These are phyloP conservation scores for Bolboschoenoplectus hybrid DNA, from an alignment of 202 grass and related monocot genomes.

Conservation along the genomic window DNA sequence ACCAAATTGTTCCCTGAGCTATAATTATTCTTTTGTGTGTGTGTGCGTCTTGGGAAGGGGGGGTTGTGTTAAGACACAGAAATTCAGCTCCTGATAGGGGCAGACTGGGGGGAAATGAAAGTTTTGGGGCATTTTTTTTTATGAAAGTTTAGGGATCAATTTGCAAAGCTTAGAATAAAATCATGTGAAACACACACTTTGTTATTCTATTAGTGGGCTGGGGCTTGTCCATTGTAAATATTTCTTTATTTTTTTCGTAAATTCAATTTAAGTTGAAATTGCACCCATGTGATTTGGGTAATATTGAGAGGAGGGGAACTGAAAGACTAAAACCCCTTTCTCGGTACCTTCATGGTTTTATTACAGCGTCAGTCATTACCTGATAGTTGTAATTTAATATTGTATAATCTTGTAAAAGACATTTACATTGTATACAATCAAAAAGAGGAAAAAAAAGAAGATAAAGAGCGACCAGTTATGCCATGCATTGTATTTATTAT, in stretches of 20 bases:
- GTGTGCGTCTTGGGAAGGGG: not conserved
- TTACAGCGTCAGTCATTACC: not conserved
- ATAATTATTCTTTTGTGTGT: not conserved
- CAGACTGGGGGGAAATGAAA: not conserved
- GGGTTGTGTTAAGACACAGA: not conserved
- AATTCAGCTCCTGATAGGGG: not conserved
- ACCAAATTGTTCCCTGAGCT: not conserved
- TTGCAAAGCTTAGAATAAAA: conserved; percentile 24
- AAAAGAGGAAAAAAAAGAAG: not conserved
- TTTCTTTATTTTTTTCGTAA: not conserved
- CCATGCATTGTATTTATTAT: not conserved
- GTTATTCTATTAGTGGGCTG: conserved; percentile 3
- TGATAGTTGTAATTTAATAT: conserved; percentile 5
- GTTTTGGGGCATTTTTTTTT: not conserved
- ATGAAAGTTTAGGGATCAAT: not conserved
- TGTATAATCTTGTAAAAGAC: conserved; percentile 35
- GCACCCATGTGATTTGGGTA: conserved; percentile 13
- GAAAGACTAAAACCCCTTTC: not conserved
- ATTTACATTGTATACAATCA: conserved; percentile 27
- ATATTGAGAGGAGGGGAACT: not conserved
- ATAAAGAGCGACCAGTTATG: not conserved
- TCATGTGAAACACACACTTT: conserved; percentile 3
- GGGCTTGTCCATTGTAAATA: conserved; percentile 22
- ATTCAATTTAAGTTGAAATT: not conserved
- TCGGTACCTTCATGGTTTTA: not conserved